Conservation (phyloP, 345 rosid genomes). For the Linum tenue region DNA sequence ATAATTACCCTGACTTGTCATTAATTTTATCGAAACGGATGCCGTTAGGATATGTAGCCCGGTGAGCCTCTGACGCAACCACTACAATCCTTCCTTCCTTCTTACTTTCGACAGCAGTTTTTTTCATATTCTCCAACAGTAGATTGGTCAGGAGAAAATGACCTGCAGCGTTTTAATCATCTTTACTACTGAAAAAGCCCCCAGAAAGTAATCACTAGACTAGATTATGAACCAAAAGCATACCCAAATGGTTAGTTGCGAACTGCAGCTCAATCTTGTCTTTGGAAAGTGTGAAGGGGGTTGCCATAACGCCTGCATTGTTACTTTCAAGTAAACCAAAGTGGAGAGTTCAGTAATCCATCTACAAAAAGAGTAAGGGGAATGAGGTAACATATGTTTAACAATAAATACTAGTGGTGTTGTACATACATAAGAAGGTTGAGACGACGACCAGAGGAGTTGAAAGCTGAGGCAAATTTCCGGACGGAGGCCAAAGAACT, state of each 20-base stretch:
- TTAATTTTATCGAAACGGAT: constrained; percentile 54
- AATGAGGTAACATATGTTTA: too few species aligned
- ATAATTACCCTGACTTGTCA: constrained; percentile 44
- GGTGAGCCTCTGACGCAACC: constrained; percentile 64
- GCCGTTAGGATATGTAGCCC: constrained; percentile 44
- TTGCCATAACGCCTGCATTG: constrained; percentile 42
- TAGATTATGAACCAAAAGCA: neutral
- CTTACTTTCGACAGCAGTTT: constrained; percentile 42
- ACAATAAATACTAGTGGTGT: neutral
- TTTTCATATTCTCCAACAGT: constrained; percentile 65
- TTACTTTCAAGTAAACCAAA: constrained; percentile 24
- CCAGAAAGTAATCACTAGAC: neutral
- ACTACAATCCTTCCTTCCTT: constrained; percentile 66
- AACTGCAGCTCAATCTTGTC: constrained; percentile 44
- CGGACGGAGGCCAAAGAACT: constrained; percentile 57
- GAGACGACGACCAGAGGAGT: constrained; percentile 44
- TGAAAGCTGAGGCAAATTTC: constrained; percentile 49
- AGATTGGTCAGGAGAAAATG: constrained; percentile 68
- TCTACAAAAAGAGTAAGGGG: too few species aligned
- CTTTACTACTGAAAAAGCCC: neutral
- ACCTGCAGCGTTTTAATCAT: constrained; percentile 28
- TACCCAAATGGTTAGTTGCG: constrained; percentile 51
- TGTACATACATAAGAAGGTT: constrained; percentile 52
- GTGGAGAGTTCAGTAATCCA: neutral
- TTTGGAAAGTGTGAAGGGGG: constrained; percentile 37